Conservation (phyloP, 2,329 filamentous ascomycete species). For the Stagonosporopsis rhizophila region DNA sequence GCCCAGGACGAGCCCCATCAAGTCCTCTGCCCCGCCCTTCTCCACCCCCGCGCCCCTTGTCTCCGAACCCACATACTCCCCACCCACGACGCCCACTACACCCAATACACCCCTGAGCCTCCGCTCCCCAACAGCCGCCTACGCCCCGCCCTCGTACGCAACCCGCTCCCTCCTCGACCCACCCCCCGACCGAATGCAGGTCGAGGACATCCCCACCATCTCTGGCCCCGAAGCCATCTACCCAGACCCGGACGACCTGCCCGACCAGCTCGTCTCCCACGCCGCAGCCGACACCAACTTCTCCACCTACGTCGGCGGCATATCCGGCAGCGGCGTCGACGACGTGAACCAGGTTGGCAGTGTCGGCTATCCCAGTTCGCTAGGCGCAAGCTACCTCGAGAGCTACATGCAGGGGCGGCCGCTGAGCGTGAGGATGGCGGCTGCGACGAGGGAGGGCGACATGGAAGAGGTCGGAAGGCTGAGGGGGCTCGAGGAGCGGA, state of each 20-base stretch:
- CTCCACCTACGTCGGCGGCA: constrained; percentile 46
- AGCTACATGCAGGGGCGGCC: constrained; percentile 48
- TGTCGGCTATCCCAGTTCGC: constrained; percentile 44
- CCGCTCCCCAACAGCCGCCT: constrained; percentile 20
- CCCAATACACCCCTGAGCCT: constrained; percentile 21
- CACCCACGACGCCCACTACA: constrained; percentile 27
- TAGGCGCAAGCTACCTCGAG: constrained; percentile 49
- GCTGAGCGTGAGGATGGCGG: constrained; percentile 45
- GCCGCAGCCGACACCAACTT: constrained; percentile 31
- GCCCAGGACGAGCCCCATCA: constrained; percentile 31
- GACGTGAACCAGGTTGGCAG: constrained; percentile 45
- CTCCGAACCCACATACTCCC: constrained; percentile 14
- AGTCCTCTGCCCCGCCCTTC: constrained; percentile 28
- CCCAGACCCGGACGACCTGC: constrained; percentile 21
- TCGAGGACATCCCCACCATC: constrained; percentile 24
- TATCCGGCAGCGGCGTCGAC: constrained; percentile 43
- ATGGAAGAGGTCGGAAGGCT: constrained; percentile 1
- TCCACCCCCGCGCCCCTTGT: constrained; percentile 3
- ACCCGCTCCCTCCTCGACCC: constrained; percentile 39
- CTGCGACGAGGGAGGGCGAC: constrained; percentile 40
- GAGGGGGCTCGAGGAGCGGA: constrained; percentile 12
- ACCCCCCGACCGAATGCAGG: constrained; percentile 27
- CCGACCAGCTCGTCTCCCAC: neutral
- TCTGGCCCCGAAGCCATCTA: constrained; percentile 30
- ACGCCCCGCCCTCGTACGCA: constrained; percentile 20